A percentile compares a stretch with the other conserved stretches of the same genome.
Evolutionary conservation across 176 grass and related monocot species (phyloP).

Genomic region (Oryza coarctata): DNA sequence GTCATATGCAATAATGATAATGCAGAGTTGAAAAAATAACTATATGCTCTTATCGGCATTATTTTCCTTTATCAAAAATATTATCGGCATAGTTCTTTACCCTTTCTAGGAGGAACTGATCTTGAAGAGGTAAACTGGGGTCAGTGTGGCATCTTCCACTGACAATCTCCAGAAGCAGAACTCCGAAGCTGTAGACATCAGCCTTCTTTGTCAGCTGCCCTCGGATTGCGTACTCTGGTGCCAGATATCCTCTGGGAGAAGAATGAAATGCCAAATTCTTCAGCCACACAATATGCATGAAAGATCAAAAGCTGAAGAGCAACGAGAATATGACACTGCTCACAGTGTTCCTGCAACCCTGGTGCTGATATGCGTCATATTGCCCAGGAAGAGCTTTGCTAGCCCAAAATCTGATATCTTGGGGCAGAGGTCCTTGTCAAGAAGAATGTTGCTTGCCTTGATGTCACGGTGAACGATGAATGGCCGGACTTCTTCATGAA

Average conservation of each 20-base stretch:
- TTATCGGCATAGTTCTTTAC: constrained; percentile 24
- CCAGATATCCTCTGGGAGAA: constrained; percentile 49
- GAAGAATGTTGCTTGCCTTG: constrained; percentile 86
- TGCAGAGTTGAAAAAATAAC: neutral
- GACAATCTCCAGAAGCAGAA: constrained; percentile 70
- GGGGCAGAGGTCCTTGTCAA: constrained; percentile 65
- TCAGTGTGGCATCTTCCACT: constrained; percentile 70
- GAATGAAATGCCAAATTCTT: constrained; percentile 1
- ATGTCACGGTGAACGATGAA: constrained; percentile 82
- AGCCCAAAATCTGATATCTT: constrained; percentile 88
- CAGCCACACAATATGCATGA: neutral
- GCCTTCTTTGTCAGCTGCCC: constrained; percentile 65
- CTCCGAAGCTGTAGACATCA: constrained; percentile 66
- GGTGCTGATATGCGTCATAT: constrained; percentile 79
- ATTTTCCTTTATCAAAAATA: neutral
- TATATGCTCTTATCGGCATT: neutral
- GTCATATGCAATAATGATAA: neutral
- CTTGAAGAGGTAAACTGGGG: constrained; percentile 50
- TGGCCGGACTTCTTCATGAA: constrained; percentile 67
- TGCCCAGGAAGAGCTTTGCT: constrained; percentile 69
- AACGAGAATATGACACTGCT: constrained; percentile 17
- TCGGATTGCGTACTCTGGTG: constrained; percentile 70
- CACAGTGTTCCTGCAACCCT: constrained; percentile 91
- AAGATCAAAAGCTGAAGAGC: constrained; percentile 13
- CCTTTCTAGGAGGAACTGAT: constrained; percentile 76